Evolutionary conservation across 2,329 filamentous ascomycete species (phyloP), one percentile per base, ranked within the genome.

Genomic region (Lasiodiplodia sp.): DNA sequence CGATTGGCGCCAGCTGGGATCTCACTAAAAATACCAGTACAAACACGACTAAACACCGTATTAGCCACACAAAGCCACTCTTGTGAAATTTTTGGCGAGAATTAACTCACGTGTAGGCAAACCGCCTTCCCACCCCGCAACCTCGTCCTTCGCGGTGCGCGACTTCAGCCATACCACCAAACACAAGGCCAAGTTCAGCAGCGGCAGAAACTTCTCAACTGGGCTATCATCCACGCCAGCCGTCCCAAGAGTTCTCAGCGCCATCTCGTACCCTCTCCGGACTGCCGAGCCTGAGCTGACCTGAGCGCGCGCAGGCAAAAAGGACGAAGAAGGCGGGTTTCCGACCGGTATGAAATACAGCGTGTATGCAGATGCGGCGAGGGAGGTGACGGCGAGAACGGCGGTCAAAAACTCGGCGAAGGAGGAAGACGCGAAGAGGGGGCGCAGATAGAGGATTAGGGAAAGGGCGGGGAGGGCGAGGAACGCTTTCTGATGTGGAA

Each of bases 1-100:
- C 90, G 10, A 94, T 86, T 58, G 88, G 85, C 3, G 86, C 85
- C 86, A 94, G 89, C 74, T 91, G 83, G 64, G 87, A 79, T 79
- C 93, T 89, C 37, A 88, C 87, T 57, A 86, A 78, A 68, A 93
- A 73, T 6, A 89, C 84, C 23, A 91, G 82, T 0, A 72, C 83
- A 73, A 92, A 89, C 1, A 93, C 85, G 2, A 89, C 77, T 0
- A 80, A 82, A 5, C 10, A 23, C 21, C 40, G 11, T 10, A 11
- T 37, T 18, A 51, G 21, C 31, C 4, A 52, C 5, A 12, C 4
- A 11, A 8, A 44, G 16, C 21, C 38, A 34, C 40, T 28, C 2
- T 3, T 63, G 90, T 72, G 66, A 81, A 83, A 31, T n/a, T 44
- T 5, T 14, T 14, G 37, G 7, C 25, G 58, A 18, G 18, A 12